Base-by-base conservation (phyloP, 1,284 basidiomycete genomes). In the Apiotrichum gracile region DNA sequence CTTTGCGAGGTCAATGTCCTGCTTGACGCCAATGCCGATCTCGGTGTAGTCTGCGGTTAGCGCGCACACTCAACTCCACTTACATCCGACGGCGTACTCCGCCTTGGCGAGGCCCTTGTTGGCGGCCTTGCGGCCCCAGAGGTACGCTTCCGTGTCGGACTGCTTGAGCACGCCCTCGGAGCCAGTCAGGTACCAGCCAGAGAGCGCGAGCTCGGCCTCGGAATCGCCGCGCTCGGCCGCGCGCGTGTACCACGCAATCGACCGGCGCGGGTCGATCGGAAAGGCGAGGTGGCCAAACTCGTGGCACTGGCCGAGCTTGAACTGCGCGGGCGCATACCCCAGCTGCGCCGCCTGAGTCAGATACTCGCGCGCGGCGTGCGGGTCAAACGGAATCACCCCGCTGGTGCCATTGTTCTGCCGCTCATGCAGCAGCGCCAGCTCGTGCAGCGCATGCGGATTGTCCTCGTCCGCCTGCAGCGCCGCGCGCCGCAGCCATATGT, bases 161-260 rank as follows among this genome's bases (percentile, higher is more conserved):
- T 98, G 96, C 76, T 96, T 96, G 65, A 99, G 76, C 10, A 98
- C 91, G 6, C 91, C 91, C 69, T 97, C 94, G 66, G 85, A 91
- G 41, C 91, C 91, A 0, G 91, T 93, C 54, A 97, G 78, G 77
- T 97, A 99, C 96, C 96, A 98, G 26, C 96, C 96, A 61, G 88
- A 92, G 57, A 98, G 76, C 16, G 94, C 93, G 47, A 99, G 80
- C 76, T 98, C 96, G 3, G 91, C 91, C 72, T 97, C 92, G 1
- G 90, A 80, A 70, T 94, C 87, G 7, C 91, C 93, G 72, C 92
- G 91, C 76, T 94, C 91, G 19, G 94, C 93, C 10, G 96, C 94
- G 67, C 90, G 91, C 24, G 94, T 97, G 73, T 97, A 97, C 94
- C 96, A 99, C 4, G 89, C 92, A 63, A 99, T 97, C 45, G 88